Percentiles rank a stretch among this genome's conserved stretches.
phyloP scores from a whole-genome alignment of 75 land plant genomes.

The Sequoiadendron giganteum region DNA sequence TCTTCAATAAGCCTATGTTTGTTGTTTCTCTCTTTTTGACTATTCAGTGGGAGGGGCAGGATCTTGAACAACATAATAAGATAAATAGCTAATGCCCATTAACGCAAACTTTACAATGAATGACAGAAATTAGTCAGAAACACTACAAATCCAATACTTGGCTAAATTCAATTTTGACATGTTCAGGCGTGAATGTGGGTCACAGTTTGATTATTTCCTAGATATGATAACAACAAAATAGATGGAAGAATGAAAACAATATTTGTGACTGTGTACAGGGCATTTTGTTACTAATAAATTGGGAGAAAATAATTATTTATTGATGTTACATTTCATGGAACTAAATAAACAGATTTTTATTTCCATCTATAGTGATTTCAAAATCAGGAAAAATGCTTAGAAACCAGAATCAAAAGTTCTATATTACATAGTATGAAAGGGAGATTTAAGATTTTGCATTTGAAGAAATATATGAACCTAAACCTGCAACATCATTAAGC shows the following conservation, averaged over 20 bases:
- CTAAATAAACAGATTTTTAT: neutral
- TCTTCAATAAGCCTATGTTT: no score
- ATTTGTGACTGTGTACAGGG: no score
- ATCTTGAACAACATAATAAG: no score
- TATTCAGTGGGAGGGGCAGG: no score
- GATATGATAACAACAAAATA: neutral
- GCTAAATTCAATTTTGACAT: neutral
- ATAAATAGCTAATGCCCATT: no score
- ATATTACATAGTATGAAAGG: neutral
- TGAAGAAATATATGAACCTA: slow-evolving; percentile 23
- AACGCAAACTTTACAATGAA: no score
- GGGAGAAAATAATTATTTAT: no score
- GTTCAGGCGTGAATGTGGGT: neutral
- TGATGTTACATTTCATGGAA: no score
- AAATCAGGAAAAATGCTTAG: neutral
- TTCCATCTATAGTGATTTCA: neutral
- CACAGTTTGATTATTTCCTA: neutral
- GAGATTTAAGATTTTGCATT: neutral
- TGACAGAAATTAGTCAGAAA: no score
- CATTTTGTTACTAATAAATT: neutral
- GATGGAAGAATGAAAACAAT: neutral
- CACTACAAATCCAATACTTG: neutral
- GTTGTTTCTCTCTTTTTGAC: no score
- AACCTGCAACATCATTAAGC: slow-evolving; percentile 46
- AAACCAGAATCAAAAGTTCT: neutral